Evolutionary conservation across 2,329 filamentous ascomycete genomes (phyloP), one percentile per base, ranked within the genome.

Genomic region (Trichoderma arundinaceum): DNA sequence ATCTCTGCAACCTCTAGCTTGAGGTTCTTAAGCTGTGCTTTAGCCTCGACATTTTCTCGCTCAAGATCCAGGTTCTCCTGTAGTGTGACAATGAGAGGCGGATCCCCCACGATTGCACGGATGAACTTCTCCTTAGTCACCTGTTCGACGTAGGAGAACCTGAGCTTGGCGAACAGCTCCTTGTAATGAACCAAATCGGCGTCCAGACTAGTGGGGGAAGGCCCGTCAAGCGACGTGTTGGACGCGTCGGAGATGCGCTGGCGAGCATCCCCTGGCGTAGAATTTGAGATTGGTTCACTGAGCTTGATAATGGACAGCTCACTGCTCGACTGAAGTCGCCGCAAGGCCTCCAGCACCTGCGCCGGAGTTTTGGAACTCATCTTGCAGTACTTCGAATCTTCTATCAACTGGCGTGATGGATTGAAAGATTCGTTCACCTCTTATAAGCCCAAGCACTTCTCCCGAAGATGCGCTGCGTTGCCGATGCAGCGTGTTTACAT

Each of bases 41-140:
- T 98, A 65, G 86, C 85, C 3, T 83, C 83, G 15, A 92, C 81
- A 67, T 92, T 89, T 65, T 85, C 82, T 70, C 78, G 82, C 74
- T 95, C 92, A 28, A 96, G 79, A 65, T 89, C 88, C 54, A 90
- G 81, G 75, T 97, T 98, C 74, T 98, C 94, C 71, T 89, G 86
- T 49, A 89, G 87, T 46, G 90, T 90, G 66, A 96, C 91, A 52
- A 98, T 90, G 15, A 94, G 84, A 0, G 94, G 95, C 56, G 94
- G 92, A 69, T 97, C 92, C 69, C 92, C 92, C 15, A 96, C 92
- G 71, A 98, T 96, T 69, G 92, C 90, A 71, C 93, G 92, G 63
- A 99, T 89, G 77, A 97, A 98, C 74, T 97, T 96, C 77, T 99
- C 95, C 79, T 98, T 99, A 51, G 94, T 98, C 68, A 98, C 93